These are phyloP conservation scores for Ophiostoma australiae DNA, from an alignment of 2,329 filamentous ascomycete species.

Conservation along the genomic window DNA sequence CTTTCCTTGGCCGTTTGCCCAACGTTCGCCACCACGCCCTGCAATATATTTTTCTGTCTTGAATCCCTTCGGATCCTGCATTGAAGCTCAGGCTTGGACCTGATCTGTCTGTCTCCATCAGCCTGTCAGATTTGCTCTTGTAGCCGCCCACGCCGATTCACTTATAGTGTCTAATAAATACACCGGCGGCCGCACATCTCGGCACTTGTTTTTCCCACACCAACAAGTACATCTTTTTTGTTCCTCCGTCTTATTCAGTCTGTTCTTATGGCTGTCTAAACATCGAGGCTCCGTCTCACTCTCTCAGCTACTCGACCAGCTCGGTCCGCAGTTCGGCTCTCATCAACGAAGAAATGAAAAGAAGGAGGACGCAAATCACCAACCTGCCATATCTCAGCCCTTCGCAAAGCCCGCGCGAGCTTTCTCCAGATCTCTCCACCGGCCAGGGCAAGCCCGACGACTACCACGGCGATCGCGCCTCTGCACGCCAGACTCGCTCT, in stretches of 20 bases:
- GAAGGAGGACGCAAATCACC: slow-evolving; percentile 40
- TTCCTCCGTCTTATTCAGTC: background rate
- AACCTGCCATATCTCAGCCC: slow-evolving; percentile 39
- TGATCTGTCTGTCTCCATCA: background rate
- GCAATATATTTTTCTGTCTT: background rate
- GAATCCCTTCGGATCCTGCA: slow-evolving; percentile 15
- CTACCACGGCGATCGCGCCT: slow-evolving; percentile 4
- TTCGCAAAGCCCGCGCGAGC: slow-evolving; percentile 36
- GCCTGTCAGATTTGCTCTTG: background rate
- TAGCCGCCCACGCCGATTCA: background rate
- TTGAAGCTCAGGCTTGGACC: background rate
- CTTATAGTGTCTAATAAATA: background rate
- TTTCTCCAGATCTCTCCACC: slow-evolving; percentile 43
- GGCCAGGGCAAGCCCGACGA: slow-evolving; percentile 32
- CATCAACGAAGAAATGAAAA: slow-evolving; percentile 27
- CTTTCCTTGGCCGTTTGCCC: slow-evolving; percentile 9
- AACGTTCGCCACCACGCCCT: slow-evolving; percentile 14
- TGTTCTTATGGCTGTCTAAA: background rate
- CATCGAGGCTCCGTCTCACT: background rate
- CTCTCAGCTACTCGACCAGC: background rate
- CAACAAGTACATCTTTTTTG: background rate
- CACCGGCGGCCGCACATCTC: background rate
- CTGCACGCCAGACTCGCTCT: slow-evolving; percentile 15
- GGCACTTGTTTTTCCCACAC: background rate
- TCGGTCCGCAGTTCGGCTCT: background rate